Evolutionary conservation across 1,139 yeast species (phyloP).

Genomic region (Hansenula lynferdii): DNA sequence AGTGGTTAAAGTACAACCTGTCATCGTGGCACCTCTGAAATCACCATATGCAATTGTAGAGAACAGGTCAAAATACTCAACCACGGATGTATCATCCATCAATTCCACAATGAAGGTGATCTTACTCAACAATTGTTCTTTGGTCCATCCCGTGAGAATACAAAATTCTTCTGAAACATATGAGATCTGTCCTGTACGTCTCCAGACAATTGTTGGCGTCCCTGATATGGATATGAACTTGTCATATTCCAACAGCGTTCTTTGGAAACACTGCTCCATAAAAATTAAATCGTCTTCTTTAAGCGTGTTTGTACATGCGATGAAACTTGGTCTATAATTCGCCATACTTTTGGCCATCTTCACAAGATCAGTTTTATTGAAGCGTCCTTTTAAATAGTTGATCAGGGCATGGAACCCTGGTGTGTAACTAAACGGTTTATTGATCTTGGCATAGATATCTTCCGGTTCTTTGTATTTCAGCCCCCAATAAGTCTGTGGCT

Average conservation of each 20-base stretch:
- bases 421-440: constrained; percentile 78
- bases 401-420: constrained; percentile 85
- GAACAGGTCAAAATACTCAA: constrained; percentile 84
- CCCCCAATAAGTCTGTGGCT: constrained; percentile 16
- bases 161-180: constrained; percentile 93
- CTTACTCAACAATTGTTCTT: constrained; percentile 57
- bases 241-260: constrained; percentile 85
- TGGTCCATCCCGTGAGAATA: constrained; percentile 84
- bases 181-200: constrained; percentile 93
- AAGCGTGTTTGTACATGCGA: constrained; percentile 84
- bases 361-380: constrained; percentile 65
- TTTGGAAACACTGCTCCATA: constrained; percentile 94
- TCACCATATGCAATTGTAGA: constrained; percentile 89
- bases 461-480: constrained; percentile 60
- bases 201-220: constrained; percentile 93
- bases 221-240: constrained; percentile 81
- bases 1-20: constrained; percentile 72
- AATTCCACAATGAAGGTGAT: constrained; percentile 81
- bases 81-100: constrained; percentile 81
- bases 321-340: constrained; percentile 83
- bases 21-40: constrained; percentile 85
- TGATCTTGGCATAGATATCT: constrained; percentile 73
- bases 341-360: constrained; percentile 89
- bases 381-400: constrained; percentile 66
- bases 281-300: constrained; percentile 89